Conservation (phyloP, 2,329 filamentous ascomycete species). For the Beauveria pseudobassiana region DNA sequence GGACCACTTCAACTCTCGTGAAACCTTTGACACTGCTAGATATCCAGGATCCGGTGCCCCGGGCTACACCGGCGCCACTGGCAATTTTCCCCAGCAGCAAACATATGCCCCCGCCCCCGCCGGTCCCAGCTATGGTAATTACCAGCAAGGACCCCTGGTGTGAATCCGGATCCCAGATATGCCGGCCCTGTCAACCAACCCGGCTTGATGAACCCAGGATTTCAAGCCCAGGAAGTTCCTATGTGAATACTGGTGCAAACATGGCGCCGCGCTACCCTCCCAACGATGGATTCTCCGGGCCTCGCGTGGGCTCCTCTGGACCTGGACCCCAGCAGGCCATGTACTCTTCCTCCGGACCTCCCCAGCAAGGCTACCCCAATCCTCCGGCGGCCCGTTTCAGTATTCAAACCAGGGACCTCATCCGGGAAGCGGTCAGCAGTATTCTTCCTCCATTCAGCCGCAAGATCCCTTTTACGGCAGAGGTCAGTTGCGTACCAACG, state of each 20-base stretch:
- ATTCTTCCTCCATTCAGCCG: constrained; percentile 34
- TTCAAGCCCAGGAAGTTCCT: constrained; percentile 25
- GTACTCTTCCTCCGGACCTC: constrained; percentile 25
- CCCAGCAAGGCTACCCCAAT: constrained; percentile 24
- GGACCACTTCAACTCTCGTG: constrained; percentile 30
- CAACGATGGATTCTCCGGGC: constrained; percentile 25
- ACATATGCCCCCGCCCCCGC: constrained; percentile 24
- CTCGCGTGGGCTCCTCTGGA: constrained; percentile 22
- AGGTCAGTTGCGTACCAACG: constrained; percentile 43
- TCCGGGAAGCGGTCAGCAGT: constrained; percentile 24
- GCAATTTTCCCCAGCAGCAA: constrained; percentile 23
- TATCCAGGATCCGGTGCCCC: constrained; percentile 44
- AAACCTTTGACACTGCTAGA: constrained; percentile 36
- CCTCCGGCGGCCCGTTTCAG: constrained; percentile 22
- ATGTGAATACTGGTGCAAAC: constrained; percentile 31
- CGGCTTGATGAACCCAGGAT: constrained; percentile 25
- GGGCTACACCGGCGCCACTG: constrained; percentile 40
- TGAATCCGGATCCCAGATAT: constrained; percentile 27
- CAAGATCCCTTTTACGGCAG: constrained; percentile 50
- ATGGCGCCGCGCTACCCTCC: constrained; percentile 21
- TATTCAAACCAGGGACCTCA: constrained; percentile 27
- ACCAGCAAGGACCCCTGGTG: constrained; percentile 21
- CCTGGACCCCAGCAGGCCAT: constrained; percentile 24
- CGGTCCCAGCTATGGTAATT: constrained; percentile 20
- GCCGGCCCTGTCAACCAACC: constrained; percentile 20